Evolutionary conservation across 306 rosid species (phyloP).

Genomic region (Fagus sylvatica): DNA sequence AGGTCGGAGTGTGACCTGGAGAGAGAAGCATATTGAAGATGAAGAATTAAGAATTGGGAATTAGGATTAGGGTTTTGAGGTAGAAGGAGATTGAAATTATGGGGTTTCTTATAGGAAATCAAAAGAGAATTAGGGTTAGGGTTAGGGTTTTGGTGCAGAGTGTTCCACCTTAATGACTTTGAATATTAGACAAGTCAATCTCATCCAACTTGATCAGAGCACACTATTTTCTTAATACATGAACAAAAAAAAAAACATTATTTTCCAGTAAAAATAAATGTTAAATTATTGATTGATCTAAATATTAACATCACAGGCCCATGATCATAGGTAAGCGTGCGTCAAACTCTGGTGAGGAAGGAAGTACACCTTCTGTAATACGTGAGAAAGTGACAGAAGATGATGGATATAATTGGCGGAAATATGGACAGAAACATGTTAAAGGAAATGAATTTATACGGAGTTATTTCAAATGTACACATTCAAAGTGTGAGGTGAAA

Average conservation of each 20-base stretch:
- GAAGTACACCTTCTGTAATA: constrained; percentile 43
- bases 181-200: no score
- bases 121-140: not conserved
- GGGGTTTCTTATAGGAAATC: not conserved
- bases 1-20: constrained; percentile 92
- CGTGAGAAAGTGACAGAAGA: constrained; percentile 66
- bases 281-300: no score
- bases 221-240: no score
- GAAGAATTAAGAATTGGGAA: not conserved
- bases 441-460: constrained; percentile 72
- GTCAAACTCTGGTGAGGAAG: constrained; percentile 45
- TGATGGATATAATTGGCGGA: constrained; percentile 95
- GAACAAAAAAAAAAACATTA: no score
- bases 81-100: not conserved
- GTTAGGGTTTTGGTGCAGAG: no score
- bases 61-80: not conserved
- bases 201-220: no score
- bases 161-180: no score
- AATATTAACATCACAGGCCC: constrained; percentile 24
- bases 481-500: constrained; percentile 74
- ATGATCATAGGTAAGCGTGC: constrained; percentile 23
- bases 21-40: constrained; percentile 72
- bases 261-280: no score
- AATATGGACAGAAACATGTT: constrained; percentile 88
- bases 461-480: constrained; percentile 86